Evolutionary conservation across 2,329 filamentous ascomycete genomes (phyloP), one percentile per base, ranked within the genome.

Genomic region (Westerdykella sp.): DNA sequence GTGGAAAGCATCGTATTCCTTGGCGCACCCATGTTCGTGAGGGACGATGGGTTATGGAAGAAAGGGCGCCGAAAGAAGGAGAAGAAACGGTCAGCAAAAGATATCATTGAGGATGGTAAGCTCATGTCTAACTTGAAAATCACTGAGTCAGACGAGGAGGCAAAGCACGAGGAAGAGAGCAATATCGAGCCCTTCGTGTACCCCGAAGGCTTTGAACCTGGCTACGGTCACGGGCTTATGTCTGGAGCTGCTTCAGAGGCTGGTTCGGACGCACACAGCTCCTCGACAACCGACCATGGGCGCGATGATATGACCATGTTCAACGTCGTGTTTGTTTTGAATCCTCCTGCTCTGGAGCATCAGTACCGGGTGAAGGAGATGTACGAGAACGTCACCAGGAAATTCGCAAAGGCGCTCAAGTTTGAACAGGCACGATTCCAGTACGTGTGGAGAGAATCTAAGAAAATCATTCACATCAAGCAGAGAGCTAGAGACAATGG

Each of bases 381-480:
- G 61, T 95, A 95, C 64, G 77, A 86, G 42, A 86, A 95, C 63
- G 84, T 97, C 32, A 84, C 90, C 50, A 93, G 90, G 66, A 94
- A 94, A 67, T 83, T 95, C 56, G 90, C 89, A 61, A 95, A 91
- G 70, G 87, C 87, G 3, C 79, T 95, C 61, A 94, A 93, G 62
- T 93, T 91, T 68, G 90, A 90, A 62, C 91, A 98, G 68, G 85
- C 90, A 53, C 84, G 86, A 47, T 85, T 83, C 44, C 85, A 90
- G 54, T 97, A 96, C 63, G 85, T 98, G 4, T 93, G 87, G 81
- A 85, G 84, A 57, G 88, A 98, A 62, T 87, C 87, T 2, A 89
- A 93, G 65, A 80, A 79, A 45, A 91, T 97, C 38, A 72, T 93
- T 23, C 74, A 79, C 28, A 74, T 93, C 55, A 94, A 93, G 62